A percentile compares a stretch with the other conserved stretches of the same genome.
These are phyloP conservation scores for Castanea sativa DNA, from an alignment of 306 rosid genomes.

Conservation along the genomic window DNA sequence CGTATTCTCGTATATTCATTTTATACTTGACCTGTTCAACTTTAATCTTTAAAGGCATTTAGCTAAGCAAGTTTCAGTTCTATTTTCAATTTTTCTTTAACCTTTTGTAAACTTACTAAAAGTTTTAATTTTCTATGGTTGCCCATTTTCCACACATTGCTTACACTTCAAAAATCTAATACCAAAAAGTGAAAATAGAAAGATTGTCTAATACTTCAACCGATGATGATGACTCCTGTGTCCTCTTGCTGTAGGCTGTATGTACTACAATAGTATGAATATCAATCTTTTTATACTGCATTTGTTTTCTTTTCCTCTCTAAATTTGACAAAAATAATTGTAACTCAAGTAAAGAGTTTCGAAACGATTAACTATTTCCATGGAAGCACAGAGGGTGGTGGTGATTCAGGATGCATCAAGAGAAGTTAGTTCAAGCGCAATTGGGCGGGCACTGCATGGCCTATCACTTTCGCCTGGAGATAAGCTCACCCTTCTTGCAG, in stretches of 20 bases:
- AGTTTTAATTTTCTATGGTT: not conserved
- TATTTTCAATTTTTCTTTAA: not conserved
- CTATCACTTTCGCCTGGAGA: constrained; percentile 55
- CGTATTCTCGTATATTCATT: not conserved
- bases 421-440: constrained; percentile 40
- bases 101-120: not conserved
- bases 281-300: no score
- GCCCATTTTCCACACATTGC: not conserved
- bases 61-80: not conserved
- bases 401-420: constrained; percentile 64
- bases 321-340: not conserved
- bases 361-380: not conserved
- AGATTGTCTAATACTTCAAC: no score
- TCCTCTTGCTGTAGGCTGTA: no score
- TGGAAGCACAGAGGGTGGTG: constrained; percentile 51
- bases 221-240: no score
- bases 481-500: constrained; percentile 55
- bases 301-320: not conserved
- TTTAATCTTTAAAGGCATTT: not conserved
- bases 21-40: no score
- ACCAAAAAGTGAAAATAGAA: no score
- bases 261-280: no score
- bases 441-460: constrained; percentile 44
- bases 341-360: not conserved
- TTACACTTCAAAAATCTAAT: no score